Evolutionary conservation across 2,329 filamentous ascomycete species (phyloP).

Genomic region (Arthrinium phaeospermum): DNA sequence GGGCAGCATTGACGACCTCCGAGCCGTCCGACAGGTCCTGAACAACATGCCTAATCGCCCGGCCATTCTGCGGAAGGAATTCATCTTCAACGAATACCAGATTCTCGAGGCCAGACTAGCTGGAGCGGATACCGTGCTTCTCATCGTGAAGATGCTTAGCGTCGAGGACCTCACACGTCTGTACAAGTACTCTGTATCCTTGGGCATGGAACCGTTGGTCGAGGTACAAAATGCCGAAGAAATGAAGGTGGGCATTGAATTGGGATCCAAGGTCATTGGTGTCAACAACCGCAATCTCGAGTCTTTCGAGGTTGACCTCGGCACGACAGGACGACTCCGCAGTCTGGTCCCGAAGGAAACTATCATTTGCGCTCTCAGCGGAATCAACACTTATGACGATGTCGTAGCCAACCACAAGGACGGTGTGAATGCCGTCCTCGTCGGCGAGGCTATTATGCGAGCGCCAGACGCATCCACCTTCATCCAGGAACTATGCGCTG

Average conservation of each 20-base stretch:
- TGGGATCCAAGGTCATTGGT: slow-evolving; percentile 90
- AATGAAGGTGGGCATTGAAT: slow-evolving; percentile 84
- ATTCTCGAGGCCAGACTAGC: slow-evolving; percentile 93
- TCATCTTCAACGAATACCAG: slow-evolving; percentile 97
- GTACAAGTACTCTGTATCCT: slow-evolving; percentile 85
- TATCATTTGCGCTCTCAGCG: slow-evolving; percentile 91
- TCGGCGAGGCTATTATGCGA: slow-evolving; percentile 95
- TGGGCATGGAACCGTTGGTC: slow-evolving; percentile 97
- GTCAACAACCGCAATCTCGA: slow-evolving; percentile 98
- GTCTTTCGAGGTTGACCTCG: slow-evolving; percentile 94
- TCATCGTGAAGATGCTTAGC: slow-evolving; percentile 98
- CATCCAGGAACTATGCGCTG: slow-evolving; percentile 81
- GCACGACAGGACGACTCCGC: slow-evolving; percentile 87
- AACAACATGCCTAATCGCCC: slow-evolving; percentile 91
- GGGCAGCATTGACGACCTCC: slow-evolving; percentile 92
- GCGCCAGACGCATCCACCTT: slow-evolving; percentile 83
- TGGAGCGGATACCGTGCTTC: slow-evolving; percentile 89
- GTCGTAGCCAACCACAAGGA: slow-evolving; percentile 87
- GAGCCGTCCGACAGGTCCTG: slow-evolving; percentile 85
- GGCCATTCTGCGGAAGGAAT: slow-evolving; percentile 92
- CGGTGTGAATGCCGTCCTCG: slow-evolving; percentile 89
- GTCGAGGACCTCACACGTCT: slow-evolving; percentile 73
- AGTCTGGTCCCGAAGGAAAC: slow-evolving; percentile 84
- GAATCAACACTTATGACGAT: slow-evolving; percentile 88
- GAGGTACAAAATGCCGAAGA: slow-evolving; percentile 95